A percentile compares a stretch with the other conserved stretches of the same genome.
These are phyloP conservation scores for Coemansia sp. DNA, from an alignment of 192 early-diverging fungal genomes.

Conservation along the genomic window DNA sequence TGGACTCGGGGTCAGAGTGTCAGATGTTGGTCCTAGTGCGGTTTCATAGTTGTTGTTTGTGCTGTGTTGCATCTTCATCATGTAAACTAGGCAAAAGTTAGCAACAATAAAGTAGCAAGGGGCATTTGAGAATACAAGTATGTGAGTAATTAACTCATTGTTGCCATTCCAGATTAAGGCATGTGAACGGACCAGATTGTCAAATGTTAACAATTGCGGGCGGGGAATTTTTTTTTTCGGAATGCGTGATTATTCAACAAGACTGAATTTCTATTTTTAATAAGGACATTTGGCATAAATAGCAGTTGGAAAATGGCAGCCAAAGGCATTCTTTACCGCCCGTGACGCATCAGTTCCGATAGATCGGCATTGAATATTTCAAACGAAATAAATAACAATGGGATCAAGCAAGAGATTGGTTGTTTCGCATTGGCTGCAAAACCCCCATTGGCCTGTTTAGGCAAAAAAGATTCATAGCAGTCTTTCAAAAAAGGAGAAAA, in stretches of 20 bases:
- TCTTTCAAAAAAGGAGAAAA: neutral
- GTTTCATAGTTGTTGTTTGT: neutral
- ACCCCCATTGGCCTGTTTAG: neutral
- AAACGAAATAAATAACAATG: neutral
- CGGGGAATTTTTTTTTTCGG: neutral
- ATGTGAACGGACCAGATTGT: neutral
- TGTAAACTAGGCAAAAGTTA: neutral
- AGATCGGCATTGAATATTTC: neutral
- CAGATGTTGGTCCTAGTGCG: neutral
- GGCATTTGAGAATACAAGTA: neutral
- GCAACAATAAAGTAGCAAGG: neutral
- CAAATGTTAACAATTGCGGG: neutral
- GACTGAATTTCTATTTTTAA: neutral
- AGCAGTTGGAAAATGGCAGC: neutral
- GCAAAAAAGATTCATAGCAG: neutral
- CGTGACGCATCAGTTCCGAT: constrained; percentile 2
- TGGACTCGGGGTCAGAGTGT: neutral
- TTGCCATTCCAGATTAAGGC: neutral
- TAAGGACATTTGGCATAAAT: neutral
- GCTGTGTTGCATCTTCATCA: neutral
- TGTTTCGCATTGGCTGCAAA: neutral
- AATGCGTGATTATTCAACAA: neutral
- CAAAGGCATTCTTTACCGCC: neutral
- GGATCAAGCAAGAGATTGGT: neutral
- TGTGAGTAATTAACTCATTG: neutral